Conservation (phyloP, 768 basidiomycete genomes). For the Lactarius trivialis region DNA sequence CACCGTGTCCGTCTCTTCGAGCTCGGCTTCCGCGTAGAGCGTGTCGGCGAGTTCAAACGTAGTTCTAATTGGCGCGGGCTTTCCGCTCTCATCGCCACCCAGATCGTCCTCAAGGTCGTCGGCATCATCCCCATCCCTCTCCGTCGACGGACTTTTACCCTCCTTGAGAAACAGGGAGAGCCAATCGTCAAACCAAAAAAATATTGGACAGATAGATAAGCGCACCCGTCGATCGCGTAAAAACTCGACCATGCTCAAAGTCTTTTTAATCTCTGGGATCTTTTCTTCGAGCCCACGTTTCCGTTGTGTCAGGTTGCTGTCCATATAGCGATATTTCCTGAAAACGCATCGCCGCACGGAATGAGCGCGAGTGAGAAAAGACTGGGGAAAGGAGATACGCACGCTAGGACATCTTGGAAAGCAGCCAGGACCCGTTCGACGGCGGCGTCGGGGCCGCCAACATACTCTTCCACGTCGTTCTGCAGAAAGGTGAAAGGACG, state of each 20-base stretch:
- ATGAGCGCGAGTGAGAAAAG: not conserved
- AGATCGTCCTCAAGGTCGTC: slow-evolving; percentile 40
- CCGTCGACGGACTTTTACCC: slow-evolving; percentile 44
- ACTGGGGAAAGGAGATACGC: slow-evolving; percentile 32
- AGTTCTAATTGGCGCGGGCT: slow-evolving; percentile 57
- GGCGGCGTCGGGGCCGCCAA: slow-evolving; percentile 71
- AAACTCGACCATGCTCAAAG: slow-evolving; percentile 82
- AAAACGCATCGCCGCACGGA: slow-evolving; percentile 25
- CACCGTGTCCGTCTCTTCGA: slow-evolving; percentile 83
- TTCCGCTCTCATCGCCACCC: slow-evolving; percentile 43
- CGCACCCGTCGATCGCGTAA: slow-evolving; percentile 65
- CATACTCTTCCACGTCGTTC: slow-evolving; percentile 83
- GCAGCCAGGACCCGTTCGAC: slow-evolving; percentile 70
- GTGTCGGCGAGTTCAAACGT: slow-evolving; percentile 97
- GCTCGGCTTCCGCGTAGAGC: slow-evolving; percentile 83
- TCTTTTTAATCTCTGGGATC: slow-evolving; percentile 94
- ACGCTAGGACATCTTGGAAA: slow-evolving; percentile 94
- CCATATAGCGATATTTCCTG: slow-evolving; percentile 99
- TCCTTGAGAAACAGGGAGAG: slow-evolving; percentile 38
- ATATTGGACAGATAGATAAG: slow-evolving; percentile 12
- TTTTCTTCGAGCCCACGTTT: slow-evolving; percentile 81
- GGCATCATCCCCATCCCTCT: slow-evolving; percentile 16
- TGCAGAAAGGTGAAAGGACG: slow-evolving; percentile 28
- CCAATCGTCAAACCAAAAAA: slow-evolving; percentile 1
- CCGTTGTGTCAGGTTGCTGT: slow-evolving; percentile 73